These are phyloP conservation scores for Abrus pulchellus DNA, from an alignment of 306 rosid genomes.

Conservation along the genomic window DNA sequence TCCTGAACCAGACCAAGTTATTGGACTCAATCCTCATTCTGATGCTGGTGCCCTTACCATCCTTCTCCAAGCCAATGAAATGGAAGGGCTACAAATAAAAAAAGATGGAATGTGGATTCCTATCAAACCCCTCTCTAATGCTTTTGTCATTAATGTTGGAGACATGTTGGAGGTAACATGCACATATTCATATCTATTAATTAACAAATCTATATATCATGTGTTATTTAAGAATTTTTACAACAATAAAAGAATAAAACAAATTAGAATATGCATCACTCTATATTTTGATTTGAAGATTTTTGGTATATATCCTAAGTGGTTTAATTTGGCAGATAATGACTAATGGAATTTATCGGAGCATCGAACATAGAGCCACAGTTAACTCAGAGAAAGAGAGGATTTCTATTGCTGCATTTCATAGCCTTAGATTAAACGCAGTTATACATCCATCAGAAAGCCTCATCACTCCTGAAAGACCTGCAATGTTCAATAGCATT, in stretches of 20 bases:
- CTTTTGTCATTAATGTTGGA: constrained; percentile 41
- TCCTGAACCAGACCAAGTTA: constrained; percentile 55
- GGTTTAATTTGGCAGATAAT: constrained; percentile 36
- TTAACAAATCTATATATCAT: neutral
- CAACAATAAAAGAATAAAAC: neutral
- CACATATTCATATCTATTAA: neutral
- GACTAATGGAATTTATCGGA: constrained; percentile 46
- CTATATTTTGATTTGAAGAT: neutral
- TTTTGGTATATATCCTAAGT: neutral
- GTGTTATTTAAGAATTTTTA: neutral
- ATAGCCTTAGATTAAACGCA: neutral
- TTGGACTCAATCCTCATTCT: constrained; percentile 45
- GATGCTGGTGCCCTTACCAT: constrained; percentile 51
- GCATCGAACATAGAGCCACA: constrained; percentile 41
- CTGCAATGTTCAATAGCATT: constrained; percentile 34
- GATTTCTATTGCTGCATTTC: constrained; percentile 22
- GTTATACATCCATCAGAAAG: constrained; percentile 38
- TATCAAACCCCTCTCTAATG: constrained; percentile 27
- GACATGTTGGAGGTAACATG: constrained; percentile 35
- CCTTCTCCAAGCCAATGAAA: constrained; percentile 44
- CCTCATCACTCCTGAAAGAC: constrained; percentile 30
- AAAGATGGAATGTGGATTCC: constrained; percentile 56
- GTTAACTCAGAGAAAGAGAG: neutral
- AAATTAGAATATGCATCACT: neutral
- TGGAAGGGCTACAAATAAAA: constrained; percentile 32